Evolutionary conservation across 257 asterid genomes (phyloP).

Genomic region (Primulina eburnea): DNA sequence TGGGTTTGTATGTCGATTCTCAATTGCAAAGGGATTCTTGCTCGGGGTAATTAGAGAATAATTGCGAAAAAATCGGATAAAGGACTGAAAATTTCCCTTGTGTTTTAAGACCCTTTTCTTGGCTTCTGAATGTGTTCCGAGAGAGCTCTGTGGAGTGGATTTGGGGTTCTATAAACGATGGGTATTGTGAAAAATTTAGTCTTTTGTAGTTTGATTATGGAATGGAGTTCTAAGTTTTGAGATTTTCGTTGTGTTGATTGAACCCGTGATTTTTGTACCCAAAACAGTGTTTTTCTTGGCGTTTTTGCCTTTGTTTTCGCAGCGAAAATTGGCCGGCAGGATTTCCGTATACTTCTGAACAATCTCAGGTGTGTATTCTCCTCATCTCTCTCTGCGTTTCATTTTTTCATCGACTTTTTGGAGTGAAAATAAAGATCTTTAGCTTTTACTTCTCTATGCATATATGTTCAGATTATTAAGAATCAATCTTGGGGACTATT

Average conservation of each 20-base stretch:
- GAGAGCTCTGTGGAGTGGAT: slow-evolving; percentile 6
- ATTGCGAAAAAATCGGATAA: slow-evolving; percentile 44
- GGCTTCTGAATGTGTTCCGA: slow-evolving; percentile 21
- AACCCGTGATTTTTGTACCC: not conserved
- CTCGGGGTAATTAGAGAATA: slow-evolving; percentile 27
- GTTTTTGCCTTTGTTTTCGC: not conserved
- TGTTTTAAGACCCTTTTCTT: not conserved
- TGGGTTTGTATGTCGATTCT: slow-evolving; percentile 46
- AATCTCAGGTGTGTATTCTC: slow-evolving; percentile 30
- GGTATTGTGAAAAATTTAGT: not conserved
- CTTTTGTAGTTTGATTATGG: slow-evolving; percentile 13
- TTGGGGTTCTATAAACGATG: not conserved
- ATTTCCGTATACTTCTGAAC: slow-evolving; percentile 18
- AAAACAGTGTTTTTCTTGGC: slow-evolving; percentile 19
- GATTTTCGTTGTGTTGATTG: not conserved
- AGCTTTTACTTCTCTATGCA: slow-evolving; percentile 10
- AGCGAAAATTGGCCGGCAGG: not conserved
- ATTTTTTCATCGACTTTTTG: not conserved
- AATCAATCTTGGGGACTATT: slow-evolving; percentile 23
- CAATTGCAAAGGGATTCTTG: slow-evolving; percentile 33
- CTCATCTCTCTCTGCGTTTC: not conserved
- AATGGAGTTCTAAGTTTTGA: not conserved
- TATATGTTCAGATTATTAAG: slow-evolving; percentile 25
- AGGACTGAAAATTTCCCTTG: slow-evolving; percentile 22
- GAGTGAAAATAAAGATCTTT: slow-evolving; percentile 16